phyloP scores from a whole-genome alignment of 768 basidiomycete species.

The Lentinula aciculospora region DNA sequence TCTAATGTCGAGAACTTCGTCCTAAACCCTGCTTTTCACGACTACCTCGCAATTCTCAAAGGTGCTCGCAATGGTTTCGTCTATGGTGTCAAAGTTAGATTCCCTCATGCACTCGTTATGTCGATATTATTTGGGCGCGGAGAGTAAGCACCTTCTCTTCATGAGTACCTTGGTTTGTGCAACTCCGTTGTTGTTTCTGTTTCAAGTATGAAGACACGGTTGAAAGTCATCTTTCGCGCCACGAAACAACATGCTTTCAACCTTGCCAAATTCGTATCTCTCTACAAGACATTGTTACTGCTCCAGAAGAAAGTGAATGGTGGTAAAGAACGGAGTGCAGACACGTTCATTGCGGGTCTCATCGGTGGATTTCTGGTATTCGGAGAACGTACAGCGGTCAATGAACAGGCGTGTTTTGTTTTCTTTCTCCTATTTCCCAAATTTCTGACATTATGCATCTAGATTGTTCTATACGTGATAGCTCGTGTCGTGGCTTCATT shows the following conservation, averaged over 20 bases:
- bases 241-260: conserved; percentile 90
- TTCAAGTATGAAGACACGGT: conserved; percentile 65
- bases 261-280: conserved; percentile 87
- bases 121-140: conserved; percentile 89
- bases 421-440: not conserved
- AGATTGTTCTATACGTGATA: conserved; percentile 97
- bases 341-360: conserved; percentile 91
- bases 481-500: conserved; percentile 90
- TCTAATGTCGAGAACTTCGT: conserved; percentile 38
- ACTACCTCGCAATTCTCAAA: conserved; percentile 89
- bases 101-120: conserved; percentile 97
- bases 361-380: conserved; percentile 90
- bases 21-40: conserved; percentile 74
- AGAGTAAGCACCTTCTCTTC: conserved; percentile 53
- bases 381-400: conserved; percentile 80
- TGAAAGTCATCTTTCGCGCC: conserved; percentile 66
- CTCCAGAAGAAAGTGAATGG: conserved; percentile 77
- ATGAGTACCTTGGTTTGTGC: not conserved
- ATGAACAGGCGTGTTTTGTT: conserved; percentile 68
- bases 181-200: not conserved
- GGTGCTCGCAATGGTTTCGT: conserved; percentile 89
- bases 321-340: conserved; percentile 74
- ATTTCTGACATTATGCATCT: not conserved
- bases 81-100: conserved; percentile 86
- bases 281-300: conserved; percentile 86